Evolutionary conservation across 345 rosid genomes (phyloP), one percentile per base, ranked within the genome.

Genomic region (Lepidium didymum): DNA sequence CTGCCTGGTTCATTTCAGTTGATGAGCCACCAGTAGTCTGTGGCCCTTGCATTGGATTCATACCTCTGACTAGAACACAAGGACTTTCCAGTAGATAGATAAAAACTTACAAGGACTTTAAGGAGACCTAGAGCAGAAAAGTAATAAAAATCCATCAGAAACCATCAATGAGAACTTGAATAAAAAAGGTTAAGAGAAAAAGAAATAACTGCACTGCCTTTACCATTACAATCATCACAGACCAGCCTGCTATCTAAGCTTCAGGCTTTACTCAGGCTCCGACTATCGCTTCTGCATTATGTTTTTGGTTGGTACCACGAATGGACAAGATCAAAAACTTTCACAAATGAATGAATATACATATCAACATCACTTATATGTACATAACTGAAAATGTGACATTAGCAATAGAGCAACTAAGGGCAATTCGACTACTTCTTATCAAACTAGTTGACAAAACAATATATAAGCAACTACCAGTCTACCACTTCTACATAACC

Each of bases 31-130:
- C 47, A 16, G 70, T 69, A 70, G 70, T 73, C 62, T 75, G 64
- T 58, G 73, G 86, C 69, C 92, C 81, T 85, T 85, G 92, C 91
- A 86, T 86, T 58, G 78, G 80, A 69, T 72, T 64, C 78, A 64
- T 79, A 45, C 2, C 66, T 25, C 65, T 56, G 54, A 52, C 69
- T 78, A 75, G 8, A 77, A 64, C 69, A 74, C 63, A 60, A 41
- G 14, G 56, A 56, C 55, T 44, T 36, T 43, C 56, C 70, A 47
- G 59, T 50, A 40, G 67, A 35, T 13, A 16, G 52, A 51, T 36
- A 31, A 49, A 62, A 62, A 23, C 23, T 75, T 68, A 67, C 46
- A 51, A 40, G 45, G 44, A 54, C 59, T 31, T 38, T 67, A 33
- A 56, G 10, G 56, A 62, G 60, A 69, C 77, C 75, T 78, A 70